A percentile compares a stretch with the other conserved stretches of the same genome.
Evolutionary conservation across 208 protist species (phyloP).

Genomic region (Leishmania gerbilli): DNA sequence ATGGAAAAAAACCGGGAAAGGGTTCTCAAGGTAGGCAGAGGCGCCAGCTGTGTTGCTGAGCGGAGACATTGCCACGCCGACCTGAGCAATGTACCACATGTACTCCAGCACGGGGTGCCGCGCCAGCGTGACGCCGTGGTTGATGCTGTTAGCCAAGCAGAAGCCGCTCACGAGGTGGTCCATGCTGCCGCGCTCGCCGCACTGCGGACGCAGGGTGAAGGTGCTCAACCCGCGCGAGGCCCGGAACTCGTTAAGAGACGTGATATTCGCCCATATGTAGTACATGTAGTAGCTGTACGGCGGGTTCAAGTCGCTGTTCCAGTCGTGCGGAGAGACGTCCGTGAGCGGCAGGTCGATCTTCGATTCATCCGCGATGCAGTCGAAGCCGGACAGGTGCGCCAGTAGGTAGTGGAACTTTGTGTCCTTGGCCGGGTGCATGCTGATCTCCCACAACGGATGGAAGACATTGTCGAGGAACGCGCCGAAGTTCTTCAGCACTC

Average conservation of each 20-base stretch:
- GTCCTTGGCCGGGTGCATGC: constrained; percentile 93
- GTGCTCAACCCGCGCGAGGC: constrained; percentile 77
- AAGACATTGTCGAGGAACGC: constrained; percentile 98
- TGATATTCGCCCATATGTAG: constrained; percentile 99
- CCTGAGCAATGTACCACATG: constrained; percentile 97
- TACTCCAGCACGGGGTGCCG: constrained; percentile 97
- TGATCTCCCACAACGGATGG: constrained; percentile 97
- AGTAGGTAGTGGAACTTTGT: constrained; percentile 97
- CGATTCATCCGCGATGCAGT: constrained; percentile 96
- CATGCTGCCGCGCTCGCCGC: constrained; percentile 92
- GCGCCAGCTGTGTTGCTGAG: constrained; percentile 98
- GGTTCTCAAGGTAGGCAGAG: constrained; percentile 95
- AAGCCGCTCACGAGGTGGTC: constrained; percentile 95
- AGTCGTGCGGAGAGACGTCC: constrained; percentile 89
- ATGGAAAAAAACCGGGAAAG: constrained; percentile 96
- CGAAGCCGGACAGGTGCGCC: constrained; percentile 96
- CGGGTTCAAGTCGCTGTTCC: constrained; percentile 94
- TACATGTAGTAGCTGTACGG: constrained; percentile 98
- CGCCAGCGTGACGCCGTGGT: constrained; percentile 96
- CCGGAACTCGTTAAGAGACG: constrained; percentile 96
- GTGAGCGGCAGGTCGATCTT: constrained; percentile 92
- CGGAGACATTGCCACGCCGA: constrained; percentile 97
- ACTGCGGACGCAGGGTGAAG: constrained; percentile 96
- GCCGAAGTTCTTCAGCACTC: constrained; percentile 91
- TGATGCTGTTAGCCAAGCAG: constrained; percentile 95